Evolutionary conservation across 225 moss, liverwort and hornwort species (phyloP).

Genomic region (Polytrichum commune): DNA sequence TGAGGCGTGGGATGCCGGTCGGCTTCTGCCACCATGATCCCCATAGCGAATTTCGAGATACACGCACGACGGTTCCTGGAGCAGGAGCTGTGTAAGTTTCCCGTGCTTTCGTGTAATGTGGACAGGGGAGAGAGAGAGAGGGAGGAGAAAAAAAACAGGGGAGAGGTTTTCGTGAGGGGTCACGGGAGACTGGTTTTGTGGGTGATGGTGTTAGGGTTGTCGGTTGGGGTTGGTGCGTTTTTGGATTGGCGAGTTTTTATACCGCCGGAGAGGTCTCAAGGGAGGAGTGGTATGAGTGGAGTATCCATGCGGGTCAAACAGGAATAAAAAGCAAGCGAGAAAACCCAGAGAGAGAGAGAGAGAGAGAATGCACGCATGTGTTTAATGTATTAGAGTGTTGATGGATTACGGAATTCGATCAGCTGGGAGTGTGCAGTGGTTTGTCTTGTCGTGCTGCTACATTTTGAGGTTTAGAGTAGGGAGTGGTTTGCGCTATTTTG

Average conservation of each 20-base stretch:
- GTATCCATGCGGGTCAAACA: too few relatives aligned
- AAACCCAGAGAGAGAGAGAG: too few relatives aligned
- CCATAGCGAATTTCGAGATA: slow-evolving; percentile 69
- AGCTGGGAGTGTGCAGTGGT: too few relatives aligned
- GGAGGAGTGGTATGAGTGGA: neutral
- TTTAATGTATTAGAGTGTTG: too few relatives aligned
- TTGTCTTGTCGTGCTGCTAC: too few relatives aligned
- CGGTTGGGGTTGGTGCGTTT: neutral
- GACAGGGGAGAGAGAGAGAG: neutral
- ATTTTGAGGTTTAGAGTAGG: too few relatives aligned
- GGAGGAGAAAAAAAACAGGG: neutral
- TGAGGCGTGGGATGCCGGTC: neutral
- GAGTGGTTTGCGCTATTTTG: too few relatives aligned
- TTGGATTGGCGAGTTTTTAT: neutral
- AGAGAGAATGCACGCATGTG: too few relatives aligned
- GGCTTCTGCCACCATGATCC: slow-evolving; percentile 35
- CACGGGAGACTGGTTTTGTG: neutral
- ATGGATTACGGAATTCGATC: too few relatives aligned
- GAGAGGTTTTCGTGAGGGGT: neutral
- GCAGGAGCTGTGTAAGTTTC: slow-evolving; percentile 45
- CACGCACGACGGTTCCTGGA: slow-evolving; percentile 66
- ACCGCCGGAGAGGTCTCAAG: neutral
- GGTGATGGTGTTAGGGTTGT: neutral
- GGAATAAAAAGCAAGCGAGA: too few relatives aligned
- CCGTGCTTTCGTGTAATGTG: neutral